These are phyloP conservation scores for Coleophoma eucalyptorum DNA, from an alignment of 2,329 filamentous ascomycete species.

Conservation along the genomic window DNA sequence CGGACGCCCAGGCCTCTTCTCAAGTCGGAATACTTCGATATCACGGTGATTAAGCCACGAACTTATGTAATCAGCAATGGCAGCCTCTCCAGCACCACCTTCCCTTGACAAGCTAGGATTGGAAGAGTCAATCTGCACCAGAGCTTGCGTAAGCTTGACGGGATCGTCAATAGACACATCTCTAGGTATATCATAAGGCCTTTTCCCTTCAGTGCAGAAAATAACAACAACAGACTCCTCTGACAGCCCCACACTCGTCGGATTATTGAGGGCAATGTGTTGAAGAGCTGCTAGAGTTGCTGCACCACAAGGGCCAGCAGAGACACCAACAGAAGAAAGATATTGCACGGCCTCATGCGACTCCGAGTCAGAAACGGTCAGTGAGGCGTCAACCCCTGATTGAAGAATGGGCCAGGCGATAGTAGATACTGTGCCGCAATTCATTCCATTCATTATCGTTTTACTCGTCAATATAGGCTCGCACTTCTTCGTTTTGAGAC, in stretches of 20 bases:
- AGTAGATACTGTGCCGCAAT: slow-evolving; percentile 44
- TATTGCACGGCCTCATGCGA: slow-evolving; percentile 36
- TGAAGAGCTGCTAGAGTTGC: slow-evolving; percentile 38
- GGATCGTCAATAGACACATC: slow-evolving; percentile 38
- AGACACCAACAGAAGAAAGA: slow-evolving; percentile 31
- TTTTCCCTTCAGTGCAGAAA: slow-evolving; percentile 59
- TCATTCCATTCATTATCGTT: slow-evolving; percentile 46
- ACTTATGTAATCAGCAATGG: slow-evolving; percentile 40
- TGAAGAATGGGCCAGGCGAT: slow-evolving; percentile 41
- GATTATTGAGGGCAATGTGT: slow-evolving; percentile 26
- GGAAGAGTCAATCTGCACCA: slow-evolving; percentile 39
- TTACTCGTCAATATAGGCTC: slow-evolving; percentile 34
- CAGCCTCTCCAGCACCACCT: slow-evolving; percentile 40
- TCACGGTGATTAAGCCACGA: slow-evolving; percentile 50
- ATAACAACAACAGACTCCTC: slow-evolving; percentile 56
- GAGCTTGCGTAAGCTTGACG: slow-evolving; percentile 36
- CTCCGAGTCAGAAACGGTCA: slow-evolving; percentile 39
- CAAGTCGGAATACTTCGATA: slow-evolving; percentile 39
- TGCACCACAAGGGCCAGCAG: slow-evolving; percentile 46
- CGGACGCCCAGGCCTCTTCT: slow-evolving; percentile 40
- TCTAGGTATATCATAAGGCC: slow-evolving; percentile 45
- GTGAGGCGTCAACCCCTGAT: slow-evolving; percentile 36
- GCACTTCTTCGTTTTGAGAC: slow-evolving; percentile 35
- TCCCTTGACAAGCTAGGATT: slow-evolving; percentile 38
- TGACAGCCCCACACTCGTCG: slow-evolving; percentile 27